Evolutionary conservation across 2,329 filamentous ascomycete genomes (phyloP), one percentile per base, ranked within the genome.

Genomic region (Huntiella abstrusa): DNA sequence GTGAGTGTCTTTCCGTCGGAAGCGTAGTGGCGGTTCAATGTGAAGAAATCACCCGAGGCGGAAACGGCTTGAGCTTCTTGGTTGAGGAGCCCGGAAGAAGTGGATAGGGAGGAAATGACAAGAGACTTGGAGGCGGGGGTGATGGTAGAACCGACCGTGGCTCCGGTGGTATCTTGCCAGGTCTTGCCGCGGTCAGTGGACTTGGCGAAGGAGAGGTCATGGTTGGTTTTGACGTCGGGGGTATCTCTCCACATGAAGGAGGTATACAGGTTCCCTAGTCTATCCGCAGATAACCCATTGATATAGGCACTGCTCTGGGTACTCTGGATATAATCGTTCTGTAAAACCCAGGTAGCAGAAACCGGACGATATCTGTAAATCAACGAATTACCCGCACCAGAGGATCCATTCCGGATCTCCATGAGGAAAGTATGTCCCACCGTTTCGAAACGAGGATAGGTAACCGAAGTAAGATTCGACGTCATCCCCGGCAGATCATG

Each of bases 161-260:
- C 40, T 22, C 51, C 53, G 7, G 47, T 41, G 16, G 42, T 52
- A 47, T 52, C 51, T 15, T 37, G 33, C 53, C 53, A 54, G 2
- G 49, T 54, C 6, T 32, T 46, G 2, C 52, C 52, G 4, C 46
- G 43, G 32, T 53, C 48, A 5, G 47, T 46, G 7, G 49, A 52
- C 33, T 49, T 50, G 3, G 53, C 53, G 38, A 51, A 54, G 4
- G 41, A 49, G 15, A 54, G 45, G 19, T 53, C 53, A 34, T 54
- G 53, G 44, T 54, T 54, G 2, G 52, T 52, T 17, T 49, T 49
- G 5, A 51, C 53, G 37, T 54, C 46, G 6, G 52, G 49, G 2
- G 51, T 53, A 38, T 53, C 52, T 22, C 53, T 47, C 28, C 52
- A 52, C 2, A 51, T 52, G 52, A 52, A 54, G 12, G 53, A 53